These are phyloP conservation scores for Datura wrightii DNA, from an alignment of 257 asterid species.

Conservation along the genomic window DNA sequence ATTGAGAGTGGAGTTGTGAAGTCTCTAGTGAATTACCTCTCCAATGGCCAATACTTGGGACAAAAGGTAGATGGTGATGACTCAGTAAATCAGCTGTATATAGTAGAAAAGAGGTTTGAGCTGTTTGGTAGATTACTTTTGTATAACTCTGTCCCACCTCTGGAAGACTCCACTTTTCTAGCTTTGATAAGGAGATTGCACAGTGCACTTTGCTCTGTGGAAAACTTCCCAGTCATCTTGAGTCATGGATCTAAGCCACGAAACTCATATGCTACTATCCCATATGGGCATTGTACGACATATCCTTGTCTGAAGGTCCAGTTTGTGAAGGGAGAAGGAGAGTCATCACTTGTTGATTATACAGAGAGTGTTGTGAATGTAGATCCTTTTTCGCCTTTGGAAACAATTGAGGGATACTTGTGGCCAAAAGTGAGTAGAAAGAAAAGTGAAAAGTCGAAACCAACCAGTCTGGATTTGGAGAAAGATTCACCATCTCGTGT, in stretches of 20 bases:
- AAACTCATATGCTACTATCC: slow-evolving; percentile 79
- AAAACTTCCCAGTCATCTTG: slow-evolving; percentile 76
- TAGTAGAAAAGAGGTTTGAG: slow-evolving; percentile 72
- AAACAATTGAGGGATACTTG: slow-evolving; percentile 68
- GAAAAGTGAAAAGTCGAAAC: slow-evolving; percentile 43
- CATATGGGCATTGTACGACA: slow-evolving; percentile 66
- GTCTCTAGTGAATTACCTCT: slow-evolving; percentile 70
- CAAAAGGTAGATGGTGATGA: slow-evolving; percentile 39
- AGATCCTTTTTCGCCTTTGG: slow-evolving; percentile 83
- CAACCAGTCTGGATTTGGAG: slow-evolving; percentile 39
- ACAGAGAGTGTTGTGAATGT: slow-evolving; percentile 63
- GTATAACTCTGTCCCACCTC: slow-evolving; percentile 47
- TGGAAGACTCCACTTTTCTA: slow-evolving; percentile 54
- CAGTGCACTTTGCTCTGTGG: slow-evolving; percentile 81
- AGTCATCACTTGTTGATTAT: slow-evolving; percentile 56
- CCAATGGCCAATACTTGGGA: slow-evolving; percentile 54
- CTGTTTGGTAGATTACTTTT: slow-evolving; percentile 67
- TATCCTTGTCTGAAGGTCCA: slow-evolving; percentile 81
- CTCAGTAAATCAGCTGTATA: slow-evolving; percentile 34
- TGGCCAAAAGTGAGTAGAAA: slow-evolving; percentile 60
- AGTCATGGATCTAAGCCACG: slow-evolving; percentile 54
- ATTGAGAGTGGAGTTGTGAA: slow-evolving; percentile 89
- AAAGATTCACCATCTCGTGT: slow-evolving; percentile 46
- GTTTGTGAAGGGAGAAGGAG: slow-evolving; percentile 72
- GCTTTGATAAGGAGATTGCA: slow-evolving; percentile 61